These are phyloP conservation scores for Candida mesenterica DNA, from an alignment of 1,139 yeast species.

Conservation along the genomic window DNA sequence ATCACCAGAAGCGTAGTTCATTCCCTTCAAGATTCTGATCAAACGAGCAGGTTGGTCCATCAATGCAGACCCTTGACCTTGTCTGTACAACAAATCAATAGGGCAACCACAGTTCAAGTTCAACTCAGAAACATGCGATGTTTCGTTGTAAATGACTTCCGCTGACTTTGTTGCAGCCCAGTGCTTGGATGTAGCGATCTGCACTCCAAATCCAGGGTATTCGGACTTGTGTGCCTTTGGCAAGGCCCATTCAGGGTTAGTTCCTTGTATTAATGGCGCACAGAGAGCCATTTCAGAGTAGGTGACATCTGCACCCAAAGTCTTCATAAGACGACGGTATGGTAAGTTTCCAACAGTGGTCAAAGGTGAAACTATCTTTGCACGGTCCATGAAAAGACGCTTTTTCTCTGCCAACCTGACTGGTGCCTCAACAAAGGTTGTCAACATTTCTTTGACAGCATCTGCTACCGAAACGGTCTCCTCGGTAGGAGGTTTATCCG, in stretches of 20 bases:
- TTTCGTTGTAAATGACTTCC: constrained; percentile 63
- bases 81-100: constrained; percentile 83
- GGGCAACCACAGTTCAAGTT: constrained; percentile 98
- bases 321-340: constrained; percentile 87
- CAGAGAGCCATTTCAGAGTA: constrained; percentile 94
- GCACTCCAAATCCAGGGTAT: constrained; percentile 89
- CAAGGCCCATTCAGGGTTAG: constrained; percentile 95
- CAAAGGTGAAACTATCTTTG: constrained; percentile 89
- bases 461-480: constrained; percentile 15
- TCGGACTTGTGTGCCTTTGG: constrained; percentile 86
- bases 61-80: constrained; percentile 95
- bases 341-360: constrained; percentile 98
- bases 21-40: constrained; percentile 75
- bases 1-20: constrained; percentile 86
- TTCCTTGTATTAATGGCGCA: constrained; percentile 82
- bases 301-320: constrained; percentile 89
- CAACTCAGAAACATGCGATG: constrained; percentile 65
- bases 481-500: constrained; percentile 33
- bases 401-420: constrained; percentile 81
- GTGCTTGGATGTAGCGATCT: constrained; percentile 85
- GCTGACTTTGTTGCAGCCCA: constrained; percentile 95
- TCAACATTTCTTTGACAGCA: constrained; percentile 35
- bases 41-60: constrained; percentile 86
- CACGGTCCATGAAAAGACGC: constrained; percentile 59
- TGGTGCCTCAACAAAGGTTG: constrained; percentile 75